phyloP scores from a whole-genome alignment of 2,329 filamentous ascomycete genomes.

The Trichoderma harzianum region DNA sequence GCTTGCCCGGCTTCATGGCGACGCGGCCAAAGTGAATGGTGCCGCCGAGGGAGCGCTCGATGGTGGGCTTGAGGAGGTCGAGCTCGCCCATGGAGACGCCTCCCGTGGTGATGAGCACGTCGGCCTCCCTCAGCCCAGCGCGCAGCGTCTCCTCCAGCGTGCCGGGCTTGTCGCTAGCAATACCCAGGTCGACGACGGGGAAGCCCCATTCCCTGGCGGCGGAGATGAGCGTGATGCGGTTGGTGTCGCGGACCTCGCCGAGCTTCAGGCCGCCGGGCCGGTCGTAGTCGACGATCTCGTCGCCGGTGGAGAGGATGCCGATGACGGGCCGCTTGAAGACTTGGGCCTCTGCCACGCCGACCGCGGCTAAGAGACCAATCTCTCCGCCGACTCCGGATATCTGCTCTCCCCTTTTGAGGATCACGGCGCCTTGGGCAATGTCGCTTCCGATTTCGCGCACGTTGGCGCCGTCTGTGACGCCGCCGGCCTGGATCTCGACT shows the following conservation, averaged over 20 bases:
- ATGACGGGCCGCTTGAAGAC: slow-evolving; percentile 75
- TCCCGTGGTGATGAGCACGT: slow-evolving; percentile 86
- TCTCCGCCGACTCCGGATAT: slow-evolving; percentile 87
- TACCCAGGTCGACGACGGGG: slow-evolving; percentile 78
- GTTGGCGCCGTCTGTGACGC: slow-evolving; percentile 76
- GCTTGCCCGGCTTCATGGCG: slow-evolving; percentile 96
- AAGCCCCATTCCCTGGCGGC: slow-evolving; percentile 73
- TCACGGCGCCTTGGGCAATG: slow-evolving; percentile 63
- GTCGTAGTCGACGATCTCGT: slow-evolving; percentile 82
- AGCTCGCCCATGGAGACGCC: slow-evolving; percentile 98
- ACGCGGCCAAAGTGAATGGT: slow-evolving; percentile 96
- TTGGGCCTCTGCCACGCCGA: slow-evolving; percentile 67
- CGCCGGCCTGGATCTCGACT: slow-evolving; percentile 78
- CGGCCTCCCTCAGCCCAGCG: slow-evolving; percentile 67
- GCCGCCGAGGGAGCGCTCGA: slow-evolving; percentile 84
- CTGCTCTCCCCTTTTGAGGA: slow-evolving; percentile 75
- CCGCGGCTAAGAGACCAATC: slow-evolving; percentile 82
- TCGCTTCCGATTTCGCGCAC: slow-evolving; percentile 90
- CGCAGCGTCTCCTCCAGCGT: slow-evolving; percentile 75
- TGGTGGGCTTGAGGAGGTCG: slow-evolving; percentile 92
- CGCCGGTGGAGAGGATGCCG: slow-evolving; percentile 88
- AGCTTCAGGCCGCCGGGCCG: slow-evolving; percentile 59
- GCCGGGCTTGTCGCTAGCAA: slow-evolving; percentile 70
- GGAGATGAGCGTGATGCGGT: slow-evolving; percentile 81
- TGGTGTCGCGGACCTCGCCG: slow-evolving; percentile 91